phyloP scores from a whole-genome alignment of 2,329 filamentous ascomycete species.

The Paracoccidioides brasiliensis region DNA sequence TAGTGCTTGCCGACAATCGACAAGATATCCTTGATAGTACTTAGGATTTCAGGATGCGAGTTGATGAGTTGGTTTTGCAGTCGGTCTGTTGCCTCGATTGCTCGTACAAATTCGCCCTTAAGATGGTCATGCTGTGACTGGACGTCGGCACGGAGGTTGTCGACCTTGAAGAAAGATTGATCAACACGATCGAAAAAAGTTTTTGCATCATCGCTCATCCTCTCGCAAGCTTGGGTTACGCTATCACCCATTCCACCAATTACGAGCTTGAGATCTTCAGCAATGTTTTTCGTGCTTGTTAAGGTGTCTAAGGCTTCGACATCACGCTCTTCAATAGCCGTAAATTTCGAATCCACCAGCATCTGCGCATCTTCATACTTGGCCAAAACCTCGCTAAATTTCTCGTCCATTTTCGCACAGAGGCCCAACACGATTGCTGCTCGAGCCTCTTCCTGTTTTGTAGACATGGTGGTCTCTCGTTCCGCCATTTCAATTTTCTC shows the following conservation, averaged over 20 bases:
- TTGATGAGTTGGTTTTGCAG: constrained; percentile 69
- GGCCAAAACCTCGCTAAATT: constrained; percentile 63
- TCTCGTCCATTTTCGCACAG: constrained; percentile 54
- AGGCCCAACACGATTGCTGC: constrained; percentile 42
- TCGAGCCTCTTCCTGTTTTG: constrained; percentile 49
- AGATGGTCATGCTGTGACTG: constrained; percentile 73
- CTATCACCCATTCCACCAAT: constrained; percentile 73
- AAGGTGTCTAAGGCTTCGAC: constrained; percentile 61
- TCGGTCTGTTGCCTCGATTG: constrained; percentile 57
- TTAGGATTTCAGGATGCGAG: constrained; percentile 76
- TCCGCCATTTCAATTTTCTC: constrained; percentile 66
- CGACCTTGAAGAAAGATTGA: constrained; percentile 59
- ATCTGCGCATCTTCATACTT: constrained; percentile 82
- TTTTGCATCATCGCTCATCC: constrained; percentile 75
- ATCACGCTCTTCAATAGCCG: constrained; percentile 60
- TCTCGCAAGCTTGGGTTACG: constrained; percentile 71
- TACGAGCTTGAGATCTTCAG: constrained; percentile 75
- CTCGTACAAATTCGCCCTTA: constrained; percentile 64
- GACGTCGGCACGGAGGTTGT: constrained; percentile 54
- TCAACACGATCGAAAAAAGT: constrained; percentile 75
- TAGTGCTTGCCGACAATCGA: constrained; percentile 73
- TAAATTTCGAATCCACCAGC: constrained; percentile 58
- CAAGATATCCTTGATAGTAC: constrained; percentile 75
- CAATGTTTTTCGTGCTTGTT: constrained; percentile 60
- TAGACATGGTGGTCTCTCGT: constrained; percentile 40